Evolutionary conservation across 1,284 basidiomycete species (phyloP).

Genomic region (Mixia osmundae): DNA sequence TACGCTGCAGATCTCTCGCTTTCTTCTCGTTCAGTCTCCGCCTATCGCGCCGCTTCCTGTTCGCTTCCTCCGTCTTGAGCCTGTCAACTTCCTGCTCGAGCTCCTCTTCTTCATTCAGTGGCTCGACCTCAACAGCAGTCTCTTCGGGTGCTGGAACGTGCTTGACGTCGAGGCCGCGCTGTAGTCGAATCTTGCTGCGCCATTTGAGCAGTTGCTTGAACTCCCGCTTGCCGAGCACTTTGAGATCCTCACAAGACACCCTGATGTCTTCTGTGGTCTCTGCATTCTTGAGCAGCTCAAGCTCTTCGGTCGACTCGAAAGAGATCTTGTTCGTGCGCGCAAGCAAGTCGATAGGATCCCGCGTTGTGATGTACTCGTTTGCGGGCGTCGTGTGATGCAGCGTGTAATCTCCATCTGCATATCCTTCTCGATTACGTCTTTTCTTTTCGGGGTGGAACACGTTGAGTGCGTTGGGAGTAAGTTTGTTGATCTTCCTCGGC

Average conservation of each 20-base stretch:
- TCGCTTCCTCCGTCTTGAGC: slow-evolving; percentile 37
- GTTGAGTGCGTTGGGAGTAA: slow-evolving; percentile 36
- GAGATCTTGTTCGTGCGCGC: slow-evolving; percentile 64
- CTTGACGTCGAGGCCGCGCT: slow-evolving; percentile 64
- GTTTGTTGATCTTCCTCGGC: slow-evolving; percentile 12
- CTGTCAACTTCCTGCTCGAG: slow-evolving; percentile 56
- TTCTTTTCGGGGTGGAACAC: slow-evolving; percentile 97
- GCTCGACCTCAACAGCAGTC: slow-evolving; percentile 43
- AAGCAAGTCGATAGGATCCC: slow-evolving; percentile 55
- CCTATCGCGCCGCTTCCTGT: slow-evolving; percentile 53
- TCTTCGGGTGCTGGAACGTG: slow-evolving; percentile 30
- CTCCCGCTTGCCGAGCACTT: slow-evolving; percentile 91
- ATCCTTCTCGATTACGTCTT: slow-evolving; percentile 75
- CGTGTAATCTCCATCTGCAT: slow-evolving; percentile 82
- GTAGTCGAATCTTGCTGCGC: slow-evolving; percentile 43
- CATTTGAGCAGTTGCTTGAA: slow-evolving; percentile 87
- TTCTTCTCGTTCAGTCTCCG: slow-evolving; percentile 75
- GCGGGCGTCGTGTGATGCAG: slow-evolving; percentile 56
- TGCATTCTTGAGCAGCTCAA: slow-evolving; percentile 44
- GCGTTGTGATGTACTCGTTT: slow-evolving; percentile 42
- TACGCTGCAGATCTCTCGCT: slow-evolving; percentile 65
- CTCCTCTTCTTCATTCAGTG: slow-evolving; percentile 61
- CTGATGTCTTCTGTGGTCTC: slow-evolving; percentile 58
- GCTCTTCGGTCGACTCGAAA: slow-evolving; percentile 48
- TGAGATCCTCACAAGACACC: slow-evolving; percentile 69